Conservation (phyloP, 371 early-diverging fungal genomes). For the Mucor plumbeus region DNA sequence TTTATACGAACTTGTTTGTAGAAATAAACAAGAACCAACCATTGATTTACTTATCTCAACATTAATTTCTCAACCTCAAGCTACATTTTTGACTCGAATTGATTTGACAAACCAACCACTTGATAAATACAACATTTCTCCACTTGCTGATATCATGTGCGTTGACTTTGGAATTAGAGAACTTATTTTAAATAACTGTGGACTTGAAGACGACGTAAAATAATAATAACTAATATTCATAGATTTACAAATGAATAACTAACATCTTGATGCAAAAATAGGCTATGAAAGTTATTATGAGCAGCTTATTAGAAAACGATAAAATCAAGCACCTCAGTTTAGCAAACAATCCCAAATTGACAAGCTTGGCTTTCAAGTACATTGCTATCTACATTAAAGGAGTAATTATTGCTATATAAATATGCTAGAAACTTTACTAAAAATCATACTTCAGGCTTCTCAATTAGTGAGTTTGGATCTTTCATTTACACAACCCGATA, state of each 20-base stretch:
- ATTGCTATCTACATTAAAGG: slow-evolving; percentile 70
- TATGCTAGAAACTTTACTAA: background rate
- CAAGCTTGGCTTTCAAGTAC: slow-evolving; percentile 64
- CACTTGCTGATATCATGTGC: slow-evolving; percentile 66
- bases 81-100: slow-evolving; percentile 41
- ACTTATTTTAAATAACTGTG: slow-evolving; percentile 61
- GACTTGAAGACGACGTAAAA: slow-evolving; percentile 70
- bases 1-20: slow-evolving; percentile 54
- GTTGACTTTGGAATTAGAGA: slow-evolving; percentile 62
- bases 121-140: slow-evolving; percentile 50
- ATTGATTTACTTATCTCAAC: slow-evolving; percentile 52
- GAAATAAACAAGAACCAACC: slow-evolving; percentile 59
- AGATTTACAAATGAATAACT: too few species aligned
- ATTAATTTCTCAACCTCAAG: slow-evolving; percentile 42
- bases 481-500: slow-evolving; percentile 52
- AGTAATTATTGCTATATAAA: slow-evolving; percentile 34
- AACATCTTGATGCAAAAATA: slow-evolving; percentile 21
- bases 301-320: slow-evolving; percentile 62
- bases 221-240: background rate
- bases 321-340: slow-evolving; percentile 57
- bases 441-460: slow-evolving; percentile 24
- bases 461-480: slow-evolving; percentile 38
- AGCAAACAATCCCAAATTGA: slow-evolving; percentile 62
- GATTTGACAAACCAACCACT: slow-evolving; percentile 53
- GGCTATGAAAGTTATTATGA: slow-evolving; percentile 66